Conservation (phyloP, 805 yeast genomes). For the Hanseniaspora jakobsenii region DNA sequence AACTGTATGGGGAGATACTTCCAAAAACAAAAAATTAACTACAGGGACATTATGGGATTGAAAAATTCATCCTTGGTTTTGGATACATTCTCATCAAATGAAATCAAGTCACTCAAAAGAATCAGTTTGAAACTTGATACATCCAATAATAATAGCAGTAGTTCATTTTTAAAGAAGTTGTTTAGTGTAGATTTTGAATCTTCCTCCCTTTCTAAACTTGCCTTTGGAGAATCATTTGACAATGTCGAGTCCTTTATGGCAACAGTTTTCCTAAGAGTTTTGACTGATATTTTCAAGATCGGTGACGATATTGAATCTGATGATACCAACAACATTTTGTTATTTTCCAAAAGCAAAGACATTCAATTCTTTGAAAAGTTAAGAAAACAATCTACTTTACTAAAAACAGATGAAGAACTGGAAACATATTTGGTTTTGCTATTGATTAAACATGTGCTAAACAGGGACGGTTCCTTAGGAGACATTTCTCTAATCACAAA, state of each 20-base stretch:
- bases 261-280: constrained; percentile 9
- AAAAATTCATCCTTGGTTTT: not conserved
- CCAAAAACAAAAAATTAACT: constrained; percentile 8
- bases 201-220: not conserved
- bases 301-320: constrained; percentile 3
- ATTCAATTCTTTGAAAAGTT: not conserved
- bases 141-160: no score
- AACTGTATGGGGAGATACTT: constrained; percentile 13
- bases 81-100: not conserved
- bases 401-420: not conserved
- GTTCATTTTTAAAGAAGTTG: not conserved
- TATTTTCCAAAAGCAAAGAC: not conserved
- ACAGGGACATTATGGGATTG: not conserved
- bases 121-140: not conserved
- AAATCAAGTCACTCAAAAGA: not conserved
- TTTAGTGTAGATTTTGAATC: not conserved
- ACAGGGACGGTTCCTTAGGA: no score
- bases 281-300: not conserved
- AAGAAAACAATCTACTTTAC: not conserved
- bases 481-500: not conserved
- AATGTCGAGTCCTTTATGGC: constrained; percentile 2
- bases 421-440: not conserved
- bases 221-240: constrained; percentile 1
- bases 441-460: not conserved
- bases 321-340: not conserved